phyloP scores from a whole-genome alignment of 345 rosid species.

The Dovyalis caffra region DNA sequence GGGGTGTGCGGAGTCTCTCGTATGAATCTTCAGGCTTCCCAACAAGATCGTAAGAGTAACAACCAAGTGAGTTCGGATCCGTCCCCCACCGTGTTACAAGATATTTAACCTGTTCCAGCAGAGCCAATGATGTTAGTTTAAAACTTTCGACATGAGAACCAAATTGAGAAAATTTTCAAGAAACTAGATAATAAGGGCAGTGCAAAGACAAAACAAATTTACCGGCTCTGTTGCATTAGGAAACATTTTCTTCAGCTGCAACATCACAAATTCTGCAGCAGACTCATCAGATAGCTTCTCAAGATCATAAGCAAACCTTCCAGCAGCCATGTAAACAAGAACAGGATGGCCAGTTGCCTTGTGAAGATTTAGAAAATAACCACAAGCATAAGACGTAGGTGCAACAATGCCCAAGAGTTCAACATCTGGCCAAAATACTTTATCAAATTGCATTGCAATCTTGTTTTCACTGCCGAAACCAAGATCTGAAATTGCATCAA shows the following conservation, averaged over 20 bases:
- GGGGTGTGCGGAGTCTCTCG: slow-evolving; percentile 58
- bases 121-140: neutral
- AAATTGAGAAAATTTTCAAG: neutral
- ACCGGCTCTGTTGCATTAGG: slow-evolving; percentile 81
- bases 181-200: neutral
- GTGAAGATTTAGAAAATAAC: slow-evolving; percentile 84
- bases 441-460: slow-evolving; percentile 65
- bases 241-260: slow-evolving; percentile 83
- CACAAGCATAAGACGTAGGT: slow-evolving; percentile 67
- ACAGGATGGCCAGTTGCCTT: slow-evolving; percentile 85
- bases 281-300: slow-evolving; percentile 67
- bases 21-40: slow-evolving; percentile 70
- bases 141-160: neutral
- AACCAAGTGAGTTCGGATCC: slow-evolving; percentile 74
- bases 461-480: slow-evolving; percentile 86
- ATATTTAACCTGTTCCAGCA: slow-evolving; percentile 51
- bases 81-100: slow-evolving; percentile 80
- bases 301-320: slow-evolving; percentile 65
- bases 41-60: slow-evolving; percentile 74
- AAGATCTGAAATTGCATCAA: slow-evolving; percentile 67
- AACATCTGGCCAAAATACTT: slow-evolving; percentile 81
- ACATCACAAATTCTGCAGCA: slow-evolving; percentile 61
- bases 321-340: slow-evolving; percentile 88
- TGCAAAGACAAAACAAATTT: slow-evolving; percentile 9
- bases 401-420: slow-evolving; percentile 78